These are phyloP conservation scores for Colletotrichum neosansevieriae DNA, from an alignment of 2,329 filamentous ascomycete species.

Conservation along the genomic window DNA sequence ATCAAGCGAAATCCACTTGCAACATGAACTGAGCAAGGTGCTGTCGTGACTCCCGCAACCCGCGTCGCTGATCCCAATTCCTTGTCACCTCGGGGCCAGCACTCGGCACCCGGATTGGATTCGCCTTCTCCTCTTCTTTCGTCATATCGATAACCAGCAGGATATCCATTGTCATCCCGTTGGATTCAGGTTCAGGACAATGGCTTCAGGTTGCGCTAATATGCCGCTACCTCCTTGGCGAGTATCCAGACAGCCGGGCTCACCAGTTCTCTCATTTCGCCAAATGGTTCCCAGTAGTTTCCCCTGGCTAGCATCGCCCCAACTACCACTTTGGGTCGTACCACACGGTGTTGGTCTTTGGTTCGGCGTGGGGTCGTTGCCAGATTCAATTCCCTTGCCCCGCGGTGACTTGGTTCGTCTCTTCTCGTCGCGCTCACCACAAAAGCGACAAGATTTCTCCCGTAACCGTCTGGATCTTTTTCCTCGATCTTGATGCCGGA, in stretches of 20 bases:
- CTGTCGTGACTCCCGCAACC: slow-evolving; percentile 6
- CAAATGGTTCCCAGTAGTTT: slow-evolving; percentile 34
- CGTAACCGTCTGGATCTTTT: background rate
- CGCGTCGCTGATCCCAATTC: slow-evolving; percentile 16
- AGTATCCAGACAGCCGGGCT: slow-evolving; percentile 24
- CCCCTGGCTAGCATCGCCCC: slow-evolving; percentile 34
- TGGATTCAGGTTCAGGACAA: slow-evolving; percentile 1
- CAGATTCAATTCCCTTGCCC: slow-evolving; percentile 27
- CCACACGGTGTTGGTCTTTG: slow-evolving; percentile 15
- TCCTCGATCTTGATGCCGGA: slow-evolving; percentile 16
- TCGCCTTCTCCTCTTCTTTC: slow-evolving; percentile 1
- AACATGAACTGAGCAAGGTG: slow-evolving; percentile 9
- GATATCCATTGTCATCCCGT: background rate
- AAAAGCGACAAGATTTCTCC: slow-evolving; percentile 32
- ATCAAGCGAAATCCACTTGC: slow-evolving; percentile 15
- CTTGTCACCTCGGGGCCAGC: background rate
- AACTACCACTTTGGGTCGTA: slow-evolving; percentile 25
- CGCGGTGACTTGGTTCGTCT: slow-evolving; percentile 24
- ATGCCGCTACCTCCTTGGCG: slow-evolving; percentile 8
- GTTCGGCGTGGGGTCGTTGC: slow-evolving; percentile 20
- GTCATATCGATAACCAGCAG: background rate
- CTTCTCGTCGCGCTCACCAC: background rate
- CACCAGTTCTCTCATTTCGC: slow-evolving; percentile 35
- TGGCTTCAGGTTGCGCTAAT: slow-evolving; percentile 4
- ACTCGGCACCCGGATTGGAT: background rate